Conservation (phyloP, 1,284 basidiomycete species). For the Pascua sp. region DNA sequence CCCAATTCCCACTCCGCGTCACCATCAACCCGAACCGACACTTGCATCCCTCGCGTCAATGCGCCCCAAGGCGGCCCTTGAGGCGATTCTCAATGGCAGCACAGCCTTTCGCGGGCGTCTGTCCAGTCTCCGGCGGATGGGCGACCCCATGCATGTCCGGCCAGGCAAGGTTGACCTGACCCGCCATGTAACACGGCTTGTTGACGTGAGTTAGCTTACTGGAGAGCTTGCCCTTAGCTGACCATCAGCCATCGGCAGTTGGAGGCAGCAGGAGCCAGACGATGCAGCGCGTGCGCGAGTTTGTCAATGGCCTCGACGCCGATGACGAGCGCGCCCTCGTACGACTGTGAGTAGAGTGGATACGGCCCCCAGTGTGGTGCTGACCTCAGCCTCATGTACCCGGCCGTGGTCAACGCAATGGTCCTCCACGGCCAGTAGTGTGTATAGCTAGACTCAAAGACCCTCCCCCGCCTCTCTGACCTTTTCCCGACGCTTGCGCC, state of each 20-base stretch:
- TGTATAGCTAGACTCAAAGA: too few species aligned
- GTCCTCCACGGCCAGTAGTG: background rate
- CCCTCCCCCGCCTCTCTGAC: too few species aligned
- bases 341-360: conserved; percentile 5
- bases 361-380: background rate
- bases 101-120: too few species aligned
- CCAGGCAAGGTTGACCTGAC: conserved; percentile 7
- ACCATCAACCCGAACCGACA: too few species aligned
- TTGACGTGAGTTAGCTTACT: background rate
- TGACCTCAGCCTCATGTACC: conserved; percentile 10
- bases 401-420: conserved; percentile 6
- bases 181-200: conserved; percentile 1
- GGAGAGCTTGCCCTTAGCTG: background rate
- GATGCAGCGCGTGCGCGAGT: conserved; percentile 7
- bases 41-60: too few species aligned
- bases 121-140: background rate
- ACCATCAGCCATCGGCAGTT: background rate
- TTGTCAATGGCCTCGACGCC: conserved; percentile 8
- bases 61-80: too few species aligned
- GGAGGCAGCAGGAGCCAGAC: conserved; percentile 4
- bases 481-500: too few species aligned
- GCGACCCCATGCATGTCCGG: too few species aligned
- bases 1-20: too few species aligned
- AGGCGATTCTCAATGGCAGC: too few species aligned
- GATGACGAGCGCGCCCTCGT: conserved; percentile 11